These are phyloP conservation scores for Candida fluviatilis DNA, from an alignment of 805 yeast genomes.

Conservation along the genomic window DNA sequence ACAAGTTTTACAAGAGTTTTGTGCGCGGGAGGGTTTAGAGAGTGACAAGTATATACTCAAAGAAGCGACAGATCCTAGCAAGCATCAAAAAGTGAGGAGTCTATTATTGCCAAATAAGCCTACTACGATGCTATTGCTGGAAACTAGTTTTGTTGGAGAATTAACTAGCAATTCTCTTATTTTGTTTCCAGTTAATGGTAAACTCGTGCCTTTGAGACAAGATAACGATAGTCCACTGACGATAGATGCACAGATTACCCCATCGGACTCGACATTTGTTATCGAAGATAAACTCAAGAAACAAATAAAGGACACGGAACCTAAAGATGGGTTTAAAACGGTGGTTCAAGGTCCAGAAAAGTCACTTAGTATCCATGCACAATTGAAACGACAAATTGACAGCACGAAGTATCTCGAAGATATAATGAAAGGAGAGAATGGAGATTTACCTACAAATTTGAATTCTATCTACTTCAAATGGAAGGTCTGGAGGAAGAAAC, in stretches of 20 bases:
- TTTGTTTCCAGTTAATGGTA: neutral
- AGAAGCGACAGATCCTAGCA: slow-evolving; percentile 1
- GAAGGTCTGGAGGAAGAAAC: slow-evolving; percentile 85
- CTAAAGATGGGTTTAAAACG: slow-evolving; percentile 4
- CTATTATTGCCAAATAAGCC: neutral
- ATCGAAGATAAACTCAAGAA: slow-evolving; percentile 14
- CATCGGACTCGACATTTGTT: slow-evolving; percentile 22
- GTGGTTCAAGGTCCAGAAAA: neutral
- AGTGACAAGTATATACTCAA: slow-evolving; percentile 20
- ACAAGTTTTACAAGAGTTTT: slow-evolving; percentile 22
- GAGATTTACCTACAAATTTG: slow-evolving; percentile 29
- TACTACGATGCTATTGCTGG: neutral
- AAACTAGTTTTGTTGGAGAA: neutral
- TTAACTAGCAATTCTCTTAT: neutral
- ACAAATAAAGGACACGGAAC: slow-evolving; percentile 15
- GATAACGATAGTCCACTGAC: neutral
- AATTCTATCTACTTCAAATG: slow-evolving; percentile 73
- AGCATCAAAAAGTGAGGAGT: neutral
- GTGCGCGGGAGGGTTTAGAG: slow-evolving; percentile 25
- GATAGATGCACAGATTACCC: slow-evolving; percentile 23
- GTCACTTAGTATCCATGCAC: neutral
- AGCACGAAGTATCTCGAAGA: slow-evolving; percentile 27
- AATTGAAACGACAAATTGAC: slow-evolving; percentile 3
- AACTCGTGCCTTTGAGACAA: neutral
- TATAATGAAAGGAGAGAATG: slow-evolving; percentile 23